Conservation (phyloP, 2,329 filamentous ascomycete species). For the Botryotinia convoluta region DNA sequence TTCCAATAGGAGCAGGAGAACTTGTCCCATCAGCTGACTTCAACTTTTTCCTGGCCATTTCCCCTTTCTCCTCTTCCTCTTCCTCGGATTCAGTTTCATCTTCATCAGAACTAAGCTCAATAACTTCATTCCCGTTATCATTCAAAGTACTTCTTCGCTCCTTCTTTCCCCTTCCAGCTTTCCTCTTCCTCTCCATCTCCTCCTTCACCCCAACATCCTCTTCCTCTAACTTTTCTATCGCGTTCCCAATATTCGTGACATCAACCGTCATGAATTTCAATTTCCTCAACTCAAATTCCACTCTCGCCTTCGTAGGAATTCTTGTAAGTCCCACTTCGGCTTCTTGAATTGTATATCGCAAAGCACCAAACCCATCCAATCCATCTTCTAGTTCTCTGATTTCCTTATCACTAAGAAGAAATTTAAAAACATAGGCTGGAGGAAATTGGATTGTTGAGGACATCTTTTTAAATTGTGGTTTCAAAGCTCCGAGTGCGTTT, state of each 20-base stretch:
- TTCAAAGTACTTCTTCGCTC: conserved; percentile 32
- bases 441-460: conserved; percentile 26
- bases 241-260: background rate
- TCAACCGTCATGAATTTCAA: conserved; percentile 9
- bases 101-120: conserved; percentile 36
- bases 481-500: background rate
- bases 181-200: background rate
- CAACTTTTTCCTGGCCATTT: conserved; percentile 12
- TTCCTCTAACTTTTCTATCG: background rate
- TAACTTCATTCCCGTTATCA: conserved; percentile 27
- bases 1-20: background rate
- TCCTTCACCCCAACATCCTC: background rate
- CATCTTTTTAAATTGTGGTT: background rate
- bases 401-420: conserved; percentile 40
- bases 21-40: conserved; percentile 3
- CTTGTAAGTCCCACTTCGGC: conserved; percentile 74
- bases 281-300: conserved; percentile 37
- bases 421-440: conserved; percentile 62
- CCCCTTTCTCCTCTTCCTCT: conserved; percentile 25
- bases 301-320: conserved; percentile 66
- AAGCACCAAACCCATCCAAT: conserved; percentile 57
- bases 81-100: conserved; percentile 42
- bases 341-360: conserved; percentile 61
- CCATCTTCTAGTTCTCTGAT: conserved; percentile 62
- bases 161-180: conserved; percentile 23